Evolutionary conservation across 2,329 filamentous ascomycete species (phyloP), one percentile per base, ranked within the genome.

Genomic region (Diaporthe longicolla): DNA sequence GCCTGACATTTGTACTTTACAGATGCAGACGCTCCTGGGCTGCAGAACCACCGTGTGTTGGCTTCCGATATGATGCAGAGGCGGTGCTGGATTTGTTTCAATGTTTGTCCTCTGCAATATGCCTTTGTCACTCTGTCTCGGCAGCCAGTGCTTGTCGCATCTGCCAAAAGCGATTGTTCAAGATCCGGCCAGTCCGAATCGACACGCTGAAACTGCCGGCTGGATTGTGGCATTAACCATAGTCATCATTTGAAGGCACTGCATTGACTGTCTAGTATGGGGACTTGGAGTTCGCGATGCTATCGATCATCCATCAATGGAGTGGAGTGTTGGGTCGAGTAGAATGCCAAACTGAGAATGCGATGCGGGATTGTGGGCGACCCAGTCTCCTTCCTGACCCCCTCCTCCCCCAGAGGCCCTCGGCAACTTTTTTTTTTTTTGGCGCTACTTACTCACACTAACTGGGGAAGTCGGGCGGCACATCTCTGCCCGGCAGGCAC

Each of bases 401-500:
- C 57, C 63, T 52, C 57, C 40, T 26, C 32, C 69, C 32, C 43
- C 19, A 29, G 21, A 29, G 29, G 32, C 45, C 68, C 70, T 63
- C 70, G 57, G 70, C 70, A 71, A 43, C 24, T 54, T 63, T 68
- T 57, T 57, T 68, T 54, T 5, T 13, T 4, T 40, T 40, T 11
- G 37, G 11, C 11, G 10, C 11, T 21, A 11, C 35, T 54, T 21
- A 11, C 35, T 54, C 32, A 43, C 57, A 57, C 70, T 55, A 71
- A 37, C 43, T 26, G 24, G 54, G 40, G 15, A 43, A 17, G 40
- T 43, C 40, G 40, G 40, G 57, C 48, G 63, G 63, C 63, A 68
- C n/a, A 40, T 55, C 32, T 24, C 24, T 54, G 37, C 8, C 52
- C 70, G 57, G 70, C 70, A 71, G 70, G 70, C 70, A 52, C 45